Percentiles rank a stretch among this genome's conserved stretches.
These are phyloP conservation scores for Cyclotella kingstonii DNA, from an alignment of 108 stramenopile genomes.

Conservation along the genomic window DNA sequence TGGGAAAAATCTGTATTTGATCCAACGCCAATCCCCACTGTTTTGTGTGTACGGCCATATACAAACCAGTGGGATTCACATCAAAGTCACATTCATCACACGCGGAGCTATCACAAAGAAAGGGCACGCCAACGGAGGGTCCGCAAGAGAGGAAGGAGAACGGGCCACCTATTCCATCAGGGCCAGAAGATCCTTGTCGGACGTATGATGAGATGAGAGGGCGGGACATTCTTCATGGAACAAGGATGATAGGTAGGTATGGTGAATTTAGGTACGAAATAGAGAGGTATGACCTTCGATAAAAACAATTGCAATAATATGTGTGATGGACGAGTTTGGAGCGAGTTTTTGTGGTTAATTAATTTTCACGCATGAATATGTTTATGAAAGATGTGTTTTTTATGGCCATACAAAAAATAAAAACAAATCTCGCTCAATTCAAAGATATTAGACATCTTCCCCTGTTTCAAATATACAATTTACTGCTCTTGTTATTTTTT, in stretches of 20 bases:
- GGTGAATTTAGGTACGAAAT: neutral
- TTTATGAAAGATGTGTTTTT: no score
- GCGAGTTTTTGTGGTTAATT: no score
- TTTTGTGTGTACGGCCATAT: constrained; percentile 65
- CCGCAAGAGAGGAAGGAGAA: constrained; percentile 23
- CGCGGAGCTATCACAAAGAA: neutral
- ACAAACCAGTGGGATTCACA: constrained; percentile 55
- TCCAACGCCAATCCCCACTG: constrained; percentile 62
- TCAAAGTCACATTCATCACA: constrained; percentile 55
- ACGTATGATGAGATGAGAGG: neutral
- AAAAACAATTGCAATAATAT: no score
- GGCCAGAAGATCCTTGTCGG: constrained; percentile 1
- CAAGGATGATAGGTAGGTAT: neutral
- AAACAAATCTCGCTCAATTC: no score
- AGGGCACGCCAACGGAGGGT: neutral
- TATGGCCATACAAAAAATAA: no score
- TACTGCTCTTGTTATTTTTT: no score
- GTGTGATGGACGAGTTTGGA: no score
- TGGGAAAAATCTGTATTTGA: constrained; percentile 55
- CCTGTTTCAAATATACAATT: no score
- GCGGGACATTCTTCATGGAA: neutral
- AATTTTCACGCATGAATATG: no score
- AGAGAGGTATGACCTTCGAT: no score
- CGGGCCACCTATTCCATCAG: no score
- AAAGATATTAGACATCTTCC: no score